Evolutionary conservation across 23 red algal genomes (phyloP), one percentile per base, ranked within the genome.

Genomic region (Gracilaria gracilis): DNA sequence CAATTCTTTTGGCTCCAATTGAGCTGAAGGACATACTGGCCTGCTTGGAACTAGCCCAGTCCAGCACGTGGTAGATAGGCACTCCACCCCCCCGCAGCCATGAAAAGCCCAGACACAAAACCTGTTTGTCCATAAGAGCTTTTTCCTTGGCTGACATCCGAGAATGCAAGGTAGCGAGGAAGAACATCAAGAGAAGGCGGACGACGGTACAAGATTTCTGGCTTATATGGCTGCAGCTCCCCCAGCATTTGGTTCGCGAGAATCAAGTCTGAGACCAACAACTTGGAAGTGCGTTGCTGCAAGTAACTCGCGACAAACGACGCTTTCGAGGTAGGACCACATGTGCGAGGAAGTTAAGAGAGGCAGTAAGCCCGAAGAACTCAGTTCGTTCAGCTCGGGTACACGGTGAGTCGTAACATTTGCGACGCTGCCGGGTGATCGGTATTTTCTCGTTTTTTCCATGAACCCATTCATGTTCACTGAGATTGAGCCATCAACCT

Each of bases 71-170:
- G 49, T 61, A 58, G 2, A 82, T 46, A 29, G 4, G 54, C 48
- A n/a, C 19, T 58, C 54, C 23, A 4, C 6, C 54, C 54, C 16
- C 19, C 54, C 23, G 16, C 54, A 2, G 54, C 7, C 54, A 58
- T 19, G 54, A 20, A 58, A 3, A 58, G 16, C 4, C 54, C 51
- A 0, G 79, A 82, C 0, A 61, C 54, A 9, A 61, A 82, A 13
- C 20, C 79, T 61, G 79, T 82, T 16, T 82, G 79, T 19, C 79
- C 79, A 32, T 59, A 82, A 42, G 79, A 51, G 6, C 2, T 59
- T 33, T 27, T 59, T 21, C 0, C 79, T 61, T 61, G 79, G 20
- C 79, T 82, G 2, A 50, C 50, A 47, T 82, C 8, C 21, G 79
- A 82, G 50, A 28, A 59, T 0, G 47, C 47, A 51, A 82, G 59